phyloP scores from a whole-genome alignment of 106 monocot genomes.

The Dendrobium catenatum region DNA sequence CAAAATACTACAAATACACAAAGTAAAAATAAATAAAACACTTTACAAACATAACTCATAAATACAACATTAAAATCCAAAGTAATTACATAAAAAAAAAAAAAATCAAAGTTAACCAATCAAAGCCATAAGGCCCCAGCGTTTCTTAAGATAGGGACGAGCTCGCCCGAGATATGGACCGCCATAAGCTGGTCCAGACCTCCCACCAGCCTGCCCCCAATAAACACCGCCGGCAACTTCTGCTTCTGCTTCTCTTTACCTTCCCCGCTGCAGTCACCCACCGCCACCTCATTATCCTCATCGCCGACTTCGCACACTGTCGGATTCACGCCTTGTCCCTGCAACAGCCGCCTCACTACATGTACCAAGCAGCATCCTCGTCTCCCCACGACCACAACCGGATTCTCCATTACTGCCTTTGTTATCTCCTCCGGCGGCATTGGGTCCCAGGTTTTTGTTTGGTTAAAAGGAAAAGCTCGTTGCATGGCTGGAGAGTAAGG shows the following conservation, averaged over 20 bases:
- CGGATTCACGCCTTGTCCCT: conserved; percentile 68
- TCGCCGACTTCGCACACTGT: conserved; percentile 48
- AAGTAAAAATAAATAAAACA: too few species aligned
- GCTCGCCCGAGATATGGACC: conserved; percentile 70
- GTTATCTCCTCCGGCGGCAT: background rate
- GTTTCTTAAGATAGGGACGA: conserved; percentile 71
- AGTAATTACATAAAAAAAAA: too few species aligned
- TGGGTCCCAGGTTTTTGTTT: too few species aligned
- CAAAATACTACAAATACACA: too few species aligned
- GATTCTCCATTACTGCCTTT: conserved; percentile 38
- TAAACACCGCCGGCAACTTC: conserved; percentile 55
- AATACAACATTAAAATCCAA: too few species aligned
- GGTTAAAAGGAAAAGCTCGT: too few species aligned
- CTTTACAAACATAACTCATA: too few species aligned
- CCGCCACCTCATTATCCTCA: conserved; percentile 10
- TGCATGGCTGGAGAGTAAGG: too few species aligned
- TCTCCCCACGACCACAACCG: conserved; percentile 69
- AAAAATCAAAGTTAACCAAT: background rate
- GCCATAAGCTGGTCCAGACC: conserved; percentile 67
- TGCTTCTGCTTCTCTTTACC: background rate
- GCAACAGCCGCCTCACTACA: conserved; percentile 54
- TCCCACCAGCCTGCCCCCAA: conserved; percentile 59
- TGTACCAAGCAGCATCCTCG: conserved; percentile 74
- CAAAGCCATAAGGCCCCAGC: conserved; percentile 87
- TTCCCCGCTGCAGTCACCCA: background rate